phyloP scores from a whole-genome alignment of 2,329 filamentous ascomycete genomes.

The Hypoxylon sp. region DNA sequence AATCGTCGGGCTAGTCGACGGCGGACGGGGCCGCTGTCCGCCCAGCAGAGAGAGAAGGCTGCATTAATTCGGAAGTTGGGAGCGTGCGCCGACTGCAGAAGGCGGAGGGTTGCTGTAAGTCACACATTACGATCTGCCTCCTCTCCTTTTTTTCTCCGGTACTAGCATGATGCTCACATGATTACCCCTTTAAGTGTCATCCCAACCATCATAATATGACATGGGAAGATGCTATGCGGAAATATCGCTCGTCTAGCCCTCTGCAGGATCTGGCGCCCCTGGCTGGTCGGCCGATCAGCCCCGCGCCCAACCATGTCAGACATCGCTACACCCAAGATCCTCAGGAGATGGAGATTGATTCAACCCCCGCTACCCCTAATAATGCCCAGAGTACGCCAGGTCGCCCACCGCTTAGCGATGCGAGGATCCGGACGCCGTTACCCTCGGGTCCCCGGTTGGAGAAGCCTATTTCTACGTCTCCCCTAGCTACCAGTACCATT shows the following conservation, averaged over 20 bases:
- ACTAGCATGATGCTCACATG: conserved; percentile 47
- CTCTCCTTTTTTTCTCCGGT: conserved; percentile 17
- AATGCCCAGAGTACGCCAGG: conserved; percentile 50
- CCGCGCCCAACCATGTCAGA: conserved; percentile 59
- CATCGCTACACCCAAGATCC: conserved; percentile 62
- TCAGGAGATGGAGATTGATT: conserved; percentile 71
- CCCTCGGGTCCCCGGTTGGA: conserved; percentile 70
- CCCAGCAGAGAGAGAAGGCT: conserved; percentile 71
- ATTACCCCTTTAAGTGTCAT: conserved; percentile 64
- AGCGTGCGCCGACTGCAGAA: conserved; percentile 70
- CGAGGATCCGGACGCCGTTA: conserved; percentile 69
- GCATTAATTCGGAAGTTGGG: conserved; percentile 73
- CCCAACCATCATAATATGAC: conserved; percentile 73
- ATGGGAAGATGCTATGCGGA: conserved; percentile 71
- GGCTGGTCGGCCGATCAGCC: conserved; percentile 63
- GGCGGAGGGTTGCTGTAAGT: conserved; percentile 72
- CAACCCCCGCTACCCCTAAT: conserved; percentile 53
- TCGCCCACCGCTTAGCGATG: conserved; percentile 61
- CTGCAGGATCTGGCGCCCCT: conserved; percentile 66
- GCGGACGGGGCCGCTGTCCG: conserved; percentile 71
- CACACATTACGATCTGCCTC: conserved; percentile 30
- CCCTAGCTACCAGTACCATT: conserved; percentile 48
- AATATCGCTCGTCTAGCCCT: conserved; percentile 69
- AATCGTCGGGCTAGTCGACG: conserved; percentile 70
- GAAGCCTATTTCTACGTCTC: conserved; percentile 61